Base-by-base conservation (phyloP, 148 eudicot genomes). In the Rhododendron griersonianum region DNA sequence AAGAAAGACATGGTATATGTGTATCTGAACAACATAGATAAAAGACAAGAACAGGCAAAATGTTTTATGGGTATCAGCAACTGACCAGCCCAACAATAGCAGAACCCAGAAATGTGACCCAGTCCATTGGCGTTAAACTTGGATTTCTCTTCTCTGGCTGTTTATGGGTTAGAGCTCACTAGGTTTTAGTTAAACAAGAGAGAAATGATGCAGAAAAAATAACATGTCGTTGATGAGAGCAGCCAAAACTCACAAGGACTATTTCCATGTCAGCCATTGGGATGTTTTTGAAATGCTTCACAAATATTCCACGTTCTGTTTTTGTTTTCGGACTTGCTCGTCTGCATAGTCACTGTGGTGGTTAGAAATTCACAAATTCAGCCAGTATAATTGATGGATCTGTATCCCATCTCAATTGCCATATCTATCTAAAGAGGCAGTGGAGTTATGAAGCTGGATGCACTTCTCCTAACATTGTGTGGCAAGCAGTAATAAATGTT, bases 201-300 rank as follows among this genome's bases (percentile, higher is more conserved):
- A 18, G 39, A n/a, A 3, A 41, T 23, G 57, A 15, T 48, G 55
- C 79, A 85, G 23, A 18, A 73, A 78, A 21, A 28, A 78, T 11
- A 74, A 87, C 47, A 79, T 16, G 81, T 39, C 16, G 67, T 71
- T 21, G n/a, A n/a, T 28, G 78, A 73, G 73, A 28, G 53, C 45
- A 71, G n/a, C 84, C 85, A 53, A n/a, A 28, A 90, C 96, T 89
- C 90, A 97, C 98, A 86, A 97, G 92, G 87, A 95, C 98, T 59
- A 97, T 91, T 91, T 97, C 99, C 98, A 97, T 87, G 86, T 97
- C 99, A 80, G 99, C 99, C 99, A 97, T 97, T 35, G 99, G 99
- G 74, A 97, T 97, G 91, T 94, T 91, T 90, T 90, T 97, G 89
- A 97, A 97, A 92, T 97, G 99, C 86, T 95, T 97, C 90, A 97